Evolutionary conservation across 2,329 filamentous ascomycete genomes (phyloP), one percentile per base, ranked within the genome.

Genomic region (Alternaria sp.): DNA sequence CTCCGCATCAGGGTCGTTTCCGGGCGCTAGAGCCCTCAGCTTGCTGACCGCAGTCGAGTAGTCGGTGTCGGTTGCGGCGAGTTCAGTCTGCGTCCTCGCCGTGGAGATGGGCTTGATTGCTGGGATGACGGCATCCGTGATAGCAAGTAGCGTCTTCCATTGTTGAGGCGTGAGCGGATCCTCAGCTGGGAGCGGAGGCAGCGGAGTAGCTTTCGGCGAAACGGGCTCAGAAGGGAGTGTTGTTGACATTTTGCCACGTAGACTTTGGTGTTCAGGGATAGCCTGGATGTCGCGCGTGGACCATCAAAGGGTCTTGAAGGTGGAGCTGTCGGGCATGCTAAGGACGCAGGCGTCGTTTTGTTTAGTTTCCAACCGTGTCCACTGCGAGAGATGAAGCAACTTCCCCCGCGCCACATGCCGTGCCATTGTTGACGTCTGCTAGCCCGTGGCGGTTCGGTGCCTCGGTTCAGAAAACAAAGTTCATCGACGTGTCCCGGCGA

Each of bases 61-160:
- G 51, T 86, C 82, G n/a, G 78, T 78, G 56, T 87, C 82, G 0
- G 85, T 75, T 12, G 89, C 79, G 15, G 76, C 75, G 15, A 88
- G 77, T 63, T 86, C 82, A 33, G 69, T 77, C 5, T 75, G 71
- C 21, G 76, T 73, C 49, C 78, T 77, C 8, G 78, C 75, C 0
- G 72, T 75, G 4, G 76, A 75, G 0, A 78, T 76, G 4, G 82
- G 80, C 41, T 79, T 83, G 64, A 92, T 83, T 20, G 88, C 85
- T 3, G 90, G 89, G 30, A 92, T 79, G 18, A 87, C 78, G 1
- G 87, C 83, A 65, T 89, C 87, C 9, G 85, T 82, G 28, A 90
- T 82, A 23, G 87, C 84, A 50, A 87, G 79, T 4, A 90, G 78
- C 1, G 85, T 88, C 28, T 79, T 82, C 88, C 88, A 90, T 82